phyloP scores from a whole-genome alignment of 257 asterid genomes.

The Solanum pinnatisectum region DNA sequence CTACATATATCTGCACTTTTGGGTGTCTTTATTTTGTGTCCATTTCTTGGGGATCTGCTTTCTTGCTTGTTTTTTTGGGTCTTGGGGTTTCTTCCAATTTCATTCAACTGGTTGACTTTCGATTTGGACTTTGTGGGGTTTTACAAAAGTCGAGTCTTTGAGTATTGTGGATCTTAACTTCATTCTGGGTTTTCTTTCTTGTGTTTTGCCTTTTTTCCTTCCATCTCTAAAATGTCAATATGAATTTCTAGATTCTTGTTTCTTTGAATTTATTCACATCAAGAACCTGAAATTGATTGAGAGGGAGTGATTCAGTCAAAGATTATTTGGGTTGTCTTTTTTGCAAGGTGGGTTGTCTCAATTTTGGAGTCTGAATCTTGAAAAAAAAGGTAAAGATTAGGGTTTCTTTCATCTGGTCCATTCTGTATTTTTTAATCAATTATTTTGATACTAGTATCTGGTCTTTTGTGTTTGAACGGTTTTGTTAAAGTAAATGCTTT shows the following conservation, averaged over 20 bases:
- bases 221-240: not conserved
- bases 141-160: conserved; percentile 25
- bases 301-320: not conserved
- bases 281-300: not conserved
- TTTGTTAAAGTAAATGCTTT: conserved; percentile 24
- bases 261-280: not conserved
- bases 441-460: conserved; percentile 15
- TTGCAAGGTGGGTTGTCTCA: not conserved
- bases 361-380: conserved; percentile 1
- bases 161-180: conserved; percentile 14
- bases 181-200: not conserved
- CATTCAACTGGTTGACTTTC: conserved; percentile 4
- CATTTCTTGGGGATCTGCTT: conserved; percentile 43
- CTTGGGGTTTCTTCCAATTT: not conserved
- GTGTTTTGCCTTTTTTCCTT: not conserved
- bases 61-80: not conserved
- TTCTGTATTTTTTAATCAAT: not conserved
- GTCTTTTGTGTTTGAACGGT: conserved; percentile 37
- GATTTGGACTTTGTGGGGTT: conserved; percentile 15
- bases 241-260: not conserved
- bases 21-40: conserved; percentile 3
- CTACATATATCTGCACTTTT: conserved; percentile 6
- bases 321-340: not conserved
- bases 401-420: conserved; percentile 45
- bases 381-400: conserved; percentile 24